Conservation (phyloP, 257 asterid genomes). For the Scutellaria galericulata region DNA sequence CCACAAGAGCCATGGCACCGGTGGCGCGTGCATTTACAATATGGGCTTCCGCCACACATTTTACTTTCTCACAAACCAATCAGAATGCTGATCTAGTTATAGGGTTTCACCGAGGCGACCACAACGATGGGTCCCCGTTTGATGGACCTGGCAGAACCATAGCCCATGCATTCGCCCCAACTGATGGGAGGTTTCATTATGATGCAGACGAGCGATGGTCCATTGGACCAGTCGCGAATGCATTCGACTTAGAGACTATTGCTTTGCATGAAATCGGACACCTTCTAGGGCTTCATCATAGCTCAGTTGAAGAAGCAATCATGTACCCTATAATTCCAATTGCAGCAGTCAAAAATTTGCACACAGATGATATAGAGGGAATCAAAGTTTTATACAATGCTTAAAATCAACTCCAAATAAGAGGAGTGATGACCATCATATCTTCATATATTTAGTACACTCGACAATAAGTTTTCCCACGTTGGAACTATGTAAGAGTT, state of each 20-base stretch:
- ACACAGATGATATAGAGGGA: conserved; percentile 42
- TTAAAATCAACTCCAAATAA: background rate
- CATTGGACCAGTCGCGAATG: background rate
- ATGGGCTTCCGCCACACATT: conserved; percentile 39
- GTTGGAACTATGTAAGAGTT: no score
- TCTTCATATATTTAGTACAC: no score
- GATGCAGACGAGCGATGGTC: conserved; percentile 40
- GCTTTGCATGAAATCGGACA: conserved; percentile 56
- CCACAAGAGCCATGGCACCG: background rate
- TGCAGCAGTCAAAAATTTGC: conserved; percentile 31
- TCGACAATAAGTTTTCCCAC: no score
- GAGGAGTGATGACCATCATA: no score
- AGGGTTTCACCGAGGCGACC: conserved; percentile 30
- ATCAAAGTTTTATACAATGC: conserved; percentile 35
- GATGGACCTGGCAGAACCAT: conserved; percentile 41
- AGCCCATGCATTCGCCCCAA: conserved; percentile 48
- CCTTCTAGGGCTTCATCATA: conserved; percentile 48
- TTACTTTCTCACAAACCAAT: conserved; percentile 20
- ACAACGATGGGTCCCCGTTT: conserved; percentile 38
- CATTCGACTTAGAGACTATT: conserved; percentile 18
- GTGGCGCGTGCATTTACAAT: conserved; percentile 32
- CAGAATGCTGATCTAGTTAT: conserved; percentile 33
- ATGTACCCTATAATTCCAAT: conserved; percentile 32
- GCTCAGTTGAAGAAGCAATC: conserved; percentile 30
- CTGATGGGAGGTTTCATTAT: conserved; percentile 39